Base-by-base conservation (phyloP, 2,329 filamentous ascomycete genomes). In the Arthroderma sp. region DNA sequence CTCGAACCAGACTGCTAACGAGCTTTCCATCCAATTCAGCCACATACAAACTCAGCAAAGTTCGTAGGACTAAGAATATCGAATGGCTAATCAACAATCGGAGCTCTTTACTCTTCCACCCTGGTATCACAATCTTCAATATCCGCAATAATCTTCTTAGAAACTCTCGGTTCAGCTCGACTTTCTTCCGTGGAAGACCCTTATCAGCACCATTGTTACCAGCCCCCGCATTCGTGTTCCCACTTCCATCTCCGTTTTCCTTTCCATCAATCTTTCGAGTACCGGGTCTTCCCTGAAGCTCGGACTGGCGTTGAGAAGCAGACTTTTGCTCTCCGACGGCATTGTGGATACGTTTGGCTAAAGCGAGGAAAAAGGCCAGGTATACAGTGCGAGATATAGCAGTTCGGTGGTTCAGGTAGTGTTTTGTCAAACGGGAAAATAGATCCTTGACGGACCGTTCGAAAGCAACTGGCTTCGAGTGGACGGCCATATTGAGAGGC, bases 11-110 rank as follows among this genome's bases (percentile, higher is more conserved):
- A 51, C 80, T 88, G 66, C 91, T 94, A 48, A 98, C 91, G 48
- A 98, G 77, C 49, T 81, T 80, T 38, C 91, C 91, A 65, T 98
- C 91, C 71, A 98, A 80, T 63, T 94, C 88, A 1, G 91, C 91
- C 22, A 98, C 91, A 64, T 94, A 94, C 56, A 98, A 64, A 65
- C 88, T 95, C 55, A 98, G 87, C 58, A 98, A 68, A 1, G 91
- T 96, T 55, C 91, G 72, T 48, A 95, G 64, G 15, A 98, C 83
- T 53, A 98, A 68, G 61, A 98, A 98, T 56, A 96, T 78, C 58
- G 83, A 94, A 62, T 98, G 91, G 65, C 86, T 93, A 54, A 89
- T 73, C 47, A 98, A 69, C 55, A 98, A 68, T 51, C 88, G 71
- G 30, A 89, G 72, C 70, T 98, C 91, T 62, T 88, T 88, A 64